Evolutionary conservation across 106 monocot genomes (phyloP).

Genomic region (Platanthera guangdongensis): DNA sequence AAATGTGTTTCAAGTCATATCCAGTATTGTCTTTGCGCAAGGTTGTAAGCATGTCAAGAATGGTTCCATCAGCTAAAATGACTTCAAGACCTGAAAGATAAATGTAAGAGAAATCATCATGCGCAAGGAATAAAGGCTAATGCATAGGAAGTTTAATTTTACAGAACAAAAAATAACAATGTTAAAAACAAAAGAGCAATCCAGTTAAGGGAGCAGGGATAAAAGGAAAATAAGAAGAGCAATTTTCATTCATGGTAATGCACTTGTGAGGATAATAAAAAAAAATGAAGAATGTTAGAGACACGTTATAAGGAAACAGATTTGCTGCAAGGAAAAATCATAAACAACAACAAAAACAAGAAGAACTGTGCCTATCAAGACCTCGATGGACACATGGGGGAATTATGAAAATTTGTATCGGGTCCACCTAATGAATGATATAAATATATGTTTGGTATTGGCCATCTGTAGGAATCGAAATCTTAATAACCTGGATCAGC

Average conservation of each 20-base stretch:
- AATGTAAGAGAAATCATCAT: background rate
- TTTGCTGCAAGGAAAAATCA: too few relatives aligned
- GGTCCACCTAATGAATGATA: too few relatives aligned
- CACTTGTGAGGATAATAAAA: background rate
- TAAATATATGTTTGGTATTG: too few relatives aligned
- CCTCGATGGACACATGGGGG: too few relatives aligned
- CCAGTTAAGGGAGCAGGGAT: background rate
- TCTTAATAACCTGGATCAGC: too few relatives aligned
- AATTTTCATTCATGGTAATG: background rate
- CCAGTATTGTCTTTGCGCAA: slow-evolving; percentile 97
- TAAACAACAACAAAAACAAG: too few relatives aligned
- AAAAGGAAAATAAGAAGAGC: background rate
- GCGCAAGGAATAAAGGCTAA: background rate
- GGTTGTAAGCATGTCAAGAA: slow-evolving; percentile 86
- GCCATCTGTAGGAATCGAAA: too few relatives aligned
- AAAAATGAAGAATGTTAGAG: background rate
- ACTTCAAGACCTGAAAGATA: slow-evolving; percentile 82
- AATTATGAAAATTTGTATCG: too few relatives aligned
- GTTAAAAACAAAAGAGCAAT: background rate
- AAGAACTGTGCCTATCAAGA: too few relatives aligned
- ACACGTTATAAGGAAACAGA: too few relatives aligned
- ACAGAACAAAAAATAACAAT: background rate
- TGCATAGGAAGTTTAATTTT: background rate
- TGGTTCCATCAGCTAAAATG: slow-evolving; percentile 80
- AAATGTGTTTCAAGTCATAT: slow-evolving; percentile 95